A percentile compares a stretch with the other conserved stretches of the same genome.
These are phyloP conservation scores for Zygosaccharomyces pseudorouxii DNA, from an alignment of 805 yeast genomes.

Conservation along the genomic window DNA sequence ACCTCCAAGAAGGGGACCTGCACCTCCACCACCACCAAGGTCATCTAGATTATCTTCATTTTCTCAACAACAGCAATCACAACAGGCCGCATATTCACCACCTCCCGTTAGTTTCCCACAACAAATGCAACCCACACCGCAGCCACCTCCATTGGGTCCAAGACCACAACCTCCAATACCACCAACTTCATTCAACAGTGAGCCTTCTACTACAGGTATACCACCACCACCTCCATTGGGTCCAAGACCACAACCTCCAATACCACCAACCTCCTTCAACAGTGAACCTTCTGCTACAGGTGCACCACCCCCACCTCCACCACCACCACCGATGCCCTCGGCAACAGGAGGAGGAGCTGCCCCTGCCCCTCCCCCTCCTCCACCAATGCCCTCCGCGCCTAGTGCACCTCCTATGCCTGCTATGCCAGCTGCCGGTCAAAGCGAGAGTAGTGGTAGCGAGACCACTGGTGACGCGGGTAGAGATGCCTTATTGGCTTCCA, in stretches of 20 bases:
- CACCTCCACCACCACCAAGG: slow-evolving; percentile 31
- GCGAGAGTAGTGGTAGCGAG: slow-evolving; percentile 21
- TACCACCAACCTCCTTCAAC: slow-evolving; percentile 16
- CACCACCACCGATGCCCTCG: slow-evolving; percentile 15
- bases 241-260: slow-evolving; percentile 11
- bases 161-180: slow-evolving; percentile 17
- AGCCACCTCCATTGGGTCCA: slow-evolving; percentile 21
- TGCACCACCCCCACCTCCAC: slow-evolving; percentile 23
- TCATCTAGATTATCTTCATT: slow-evolving; percentile 6
- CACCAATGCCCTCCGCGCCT: slow-evolving; percentile 11
- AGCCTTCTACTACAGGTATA: slow-evolving; percentile 13
- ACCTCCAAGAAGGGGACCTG: slow-evolving; percentile 32
- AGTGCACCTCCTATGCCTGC: slow-evolving; percentile 11
- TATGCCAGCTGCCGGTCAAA: slow-evolving; percentile 12
- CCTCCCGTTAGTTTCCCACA: slow-evolving; percentile 19
- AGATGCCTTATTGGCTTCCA: slow-evolving; percentile 82
- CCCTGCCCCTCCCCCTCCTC: slow-evolving; percentile 21
- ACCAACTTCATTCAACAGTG: slow-evolving; percentile 14
- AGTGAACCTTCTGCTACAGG: slow-evolving; percentile 9
- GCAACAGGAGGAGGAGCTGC: slow-evolving; percentile 7
- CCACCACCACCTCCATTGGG: slow-evolving; percentile 19
- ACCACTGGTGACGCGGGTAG: slow-evolving; percentile 51
- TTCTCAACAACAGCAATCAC: slow-evolving; percentile 14
- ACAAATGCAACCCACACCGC: slow-evolving; percentile 13
- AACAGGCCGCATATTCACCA: slow-evolving; percentile 10